phyloP scores from a whole-genome alignment of 768 basidiomycete species.

The Calocybe gangraenosa region DNA sequence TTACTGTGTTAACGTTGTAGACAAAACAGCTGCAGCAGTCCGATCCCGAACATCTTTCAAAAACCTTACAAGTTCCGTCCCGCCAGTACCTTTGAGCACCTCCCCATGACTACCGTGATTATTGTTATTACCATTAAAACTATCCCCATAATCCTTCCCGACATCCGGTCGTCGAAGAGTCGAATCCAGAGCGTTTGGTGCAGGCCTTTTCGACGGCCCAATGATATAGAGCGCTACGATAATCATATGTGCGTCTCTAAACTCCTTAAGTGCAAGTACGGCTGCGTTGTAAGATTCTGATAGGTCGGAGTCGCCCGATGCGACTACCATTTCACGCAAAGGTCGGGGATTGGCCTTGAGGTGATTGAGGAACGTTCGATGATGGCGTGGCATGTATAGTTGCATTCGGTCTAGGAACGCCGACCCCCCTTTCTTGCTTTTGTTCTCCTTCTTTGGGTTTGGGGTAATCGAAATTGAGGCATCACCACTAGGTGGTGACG shows the following conservation, averaged over 20 bases:
- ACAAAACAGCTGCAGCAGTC: conserved; percentile 45
- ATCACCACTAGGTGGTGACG: no score
- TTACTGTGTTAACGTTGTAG: neutral
- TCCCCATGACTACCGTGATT: conserved; percentile 1
- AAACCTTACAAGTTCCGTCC: conserved; percentile 74
- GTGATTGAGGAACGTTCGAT: conserved; percentile 72
- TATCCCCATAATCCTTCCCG: conserved; percentile 15
- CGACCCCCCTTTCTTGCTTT: conserved; percentile 11
- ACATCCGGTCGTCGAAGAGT: conserved; percentile 13
- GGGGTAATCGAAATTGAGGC: no score
- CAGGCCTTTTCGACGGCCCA: conserved; percentile 52
- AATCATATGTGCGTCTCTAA: conserved; percentile 77
- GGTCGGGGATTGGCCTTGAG: conserved; percentile 58
- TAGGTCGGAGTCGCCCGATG: conserved; percentile 29
- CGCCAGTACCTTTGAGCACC: conserved; percentile 70
- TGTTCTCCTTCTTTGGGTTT: no score
- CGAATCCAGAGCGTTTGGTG: conserved; percentile 17
- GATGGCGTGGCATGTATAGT: conserved; percentile 80
- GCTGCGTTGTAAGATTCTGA: conserved; percentile 63
- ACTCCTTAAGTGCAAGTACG: conserved; percentile 62
- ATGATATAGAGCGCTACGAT: conserved; percentile 79
- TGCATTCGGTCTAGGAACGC: conserved; percentile 75
- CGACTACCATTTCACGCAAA: conserved; percentile 52
- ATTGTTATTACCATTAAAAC: no score
- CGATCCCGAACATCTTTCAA: conserved; percentile 71